A percentile compares a stretch with the other conserved stretches of the same genome.
Conservation (phyloP, 768 basidiomycete genomes). For the Agrocybe praecox region DNA sequence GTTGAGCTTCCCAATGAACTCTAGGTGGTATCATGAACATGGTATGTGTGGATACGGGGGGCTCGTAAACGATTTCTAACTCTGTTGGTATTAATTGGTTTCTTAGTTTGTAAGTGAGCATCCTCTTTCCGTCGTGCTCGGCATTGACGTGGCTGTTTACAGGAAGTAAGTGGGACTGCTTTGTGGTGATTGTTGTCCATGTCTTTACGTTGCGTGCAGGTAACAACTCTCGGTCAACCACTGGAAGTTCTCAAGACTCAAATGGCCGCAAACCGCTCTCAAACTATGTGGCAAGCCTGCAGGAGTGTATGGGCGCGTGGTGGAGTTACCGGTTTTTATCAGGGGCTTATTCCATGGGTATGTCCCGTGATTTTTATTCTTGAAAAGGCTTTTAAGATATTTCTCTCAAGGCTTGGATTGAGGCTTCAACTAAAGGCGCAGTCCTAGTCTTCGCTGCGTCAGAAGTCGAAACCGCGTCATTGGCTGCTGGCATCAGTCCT, state of each 20-base stretch:
- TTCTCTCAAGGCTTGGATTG: slow-evolving; percentile 88
- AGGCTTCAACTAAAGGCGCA: slow-evolving; percentile 97
- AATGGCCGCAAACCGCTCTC: slow-evolving; percentile 96
- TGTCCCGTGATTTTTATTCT: slow-evolving; percentile 20
- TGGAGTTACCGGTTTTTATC: slow-evolving; percentile 89
- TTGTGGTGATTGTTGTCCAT: slow-evolving; percentile 1
- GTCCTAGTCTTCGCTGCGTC: slow-evolving; percentile 96
- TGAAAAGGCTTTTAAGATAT: neutral
- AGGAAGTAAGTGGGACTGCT: slow-evolving; percentile 67
- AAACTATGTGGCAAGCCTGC: slow-evolving; percentile 87
- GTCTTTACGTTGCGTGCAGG: slow-evolving; percentile 46
- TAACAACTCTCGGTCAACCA: slow-evolving; percentile 97
- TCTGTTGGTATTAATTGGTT: neutral
- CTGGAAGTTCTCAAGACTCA: slow-evolving; percentile 98
- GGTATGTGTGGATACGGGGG: slow-evolving; percentile 48
- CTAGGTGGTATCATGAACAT: slow-evolving; percentile 98
- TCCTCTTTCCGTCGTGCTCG: slow-evolving; percentile 1
- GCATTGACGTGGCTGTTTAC: slow-evolving; percentile 22
- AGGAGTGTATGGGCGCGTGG: slow-evolving; percentile 91
- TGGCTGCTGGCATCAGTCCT: slow-evolving; percentile 71
- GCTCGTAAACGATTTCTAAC: neutral
- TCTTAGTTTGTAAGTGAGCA: slow-evolving; percentile 53
- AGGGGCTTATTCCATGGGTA: slow-evolving; percentile 99
- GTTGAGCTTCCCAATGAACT: slow-evolving; percentile 17
- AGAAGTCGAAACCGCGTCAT: slow-evolving; percentile 80